Evolutionary conservation across 768 basidiomycete genomes (phyloP).

Genomic region (Podaxis carcinomalis): DNA sequence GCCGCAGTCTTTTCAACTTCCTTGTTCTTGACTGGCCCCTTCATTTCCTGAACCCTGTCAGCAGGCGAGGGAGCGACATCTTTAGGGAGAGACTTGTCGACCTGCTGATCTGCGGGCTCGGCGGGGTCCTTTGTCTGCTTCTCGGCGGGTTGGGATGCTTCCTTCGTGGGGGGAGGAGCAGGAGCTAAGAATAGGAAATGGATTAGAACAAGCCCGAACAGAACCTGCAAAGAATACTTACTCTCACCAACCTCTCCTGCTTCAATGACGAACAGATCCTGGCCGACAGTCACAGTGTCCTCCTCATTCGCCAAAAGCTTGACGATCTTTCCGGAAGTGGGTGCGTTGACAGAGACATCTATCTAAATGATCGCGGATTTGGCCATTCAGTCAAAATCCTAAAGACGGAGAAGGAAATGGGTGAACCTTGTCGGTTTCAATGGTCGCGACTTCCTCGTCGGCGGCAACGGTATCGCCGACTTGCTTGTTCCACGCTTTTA

Average conservation of each 20-base stretch:
- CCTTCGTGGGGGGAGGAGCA: conserved; percentile 29
- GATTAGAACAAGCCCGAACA: background rate
- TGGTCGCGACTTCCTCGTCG: conserved; percentile 96
- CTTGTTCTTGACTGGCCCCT: conserved; percentile 22
- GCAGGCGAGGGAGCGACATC: conserved; percentile 37
- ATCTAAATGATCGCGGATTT: conserved; percentile 49
- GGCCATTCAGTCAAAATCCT: background rate
- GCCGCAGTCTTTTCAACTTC: conserved; percentile 32
- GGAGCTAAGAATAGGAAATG: background rate
- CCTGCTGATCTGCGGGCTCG: conserved; percentile 46
- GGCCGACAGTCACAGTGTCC: conserved; percentile 90
- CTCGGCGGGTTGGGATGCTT: conserved; percentile 19
- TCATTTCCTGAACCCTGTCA: conserved; percentile 22
- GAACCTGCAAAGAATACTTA: conserved; percentile 22
- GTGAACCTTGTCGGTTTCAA: conserved; percentile 95
- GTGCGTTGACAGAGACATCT: conserved; percentile 95
- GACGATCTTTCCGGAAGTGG: conserved; percentile 80
- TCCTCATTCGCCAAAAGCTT: conserved; percentile 88
- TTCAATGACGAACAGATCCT: conserved; percentile 91
- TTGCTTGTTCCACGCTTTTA: conserved; percentile 93
- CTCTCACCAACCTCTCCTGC: conserved; percentile 62
- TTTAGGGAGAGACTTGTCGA: conserved; percentile 39
- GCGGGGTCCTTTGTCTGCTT: conserved; percentile 32
- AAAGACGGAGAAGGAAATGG: conserved; percentile 3
- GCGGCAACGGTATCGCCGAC: conserved; percentile 85